phyloP scores from a whole-genome alignment of 2,329 filamentous ascomycete genomes.

The Stagonosporopsis vannaccii region DNA sequence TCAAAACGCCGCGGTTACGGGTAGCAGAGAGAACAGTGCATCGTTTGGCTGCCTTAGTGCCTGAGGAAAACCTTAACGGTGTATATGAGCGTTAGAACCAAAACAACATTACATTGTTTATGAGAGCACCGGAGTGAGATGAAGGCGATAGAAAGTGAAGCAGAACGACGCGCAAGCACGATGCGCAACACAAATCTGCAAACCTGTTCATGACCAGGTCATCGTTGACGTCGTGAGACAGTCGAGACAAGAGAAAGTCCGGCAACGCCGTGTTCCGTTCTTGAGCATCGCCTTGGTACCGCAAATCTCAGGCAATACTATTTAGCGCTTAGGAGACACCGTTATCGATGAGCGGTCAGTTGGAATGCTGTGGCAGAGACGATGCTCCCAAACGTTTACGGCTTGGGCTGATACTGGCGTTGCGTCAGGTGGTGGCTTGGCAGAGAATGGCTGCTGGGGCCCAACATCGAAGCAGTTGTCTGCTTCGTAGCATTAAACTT shows the following conservation, averaged over 20 bases:
- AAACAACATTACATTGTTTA: constrained; percentile 1
- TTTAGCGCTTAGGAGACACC: constrained; percentile 33
- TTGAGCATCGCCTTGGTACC: constrained; percentile 42
- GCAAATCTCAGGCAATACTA: constrained; percentile 29
- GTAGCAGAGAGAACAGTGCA: constrained; percentile 40
- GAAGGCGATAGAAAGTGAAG: background rate
- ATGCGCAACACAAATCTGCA: constrained; percentile 11
- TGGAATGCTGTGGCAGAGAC: constrained; percentile 37
- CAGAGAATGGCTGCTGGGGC: constrained; percentile 10
- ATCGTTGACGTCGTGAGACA: constrained; percentile 43
- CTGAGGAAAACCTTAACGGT: constrained; percentile 11
- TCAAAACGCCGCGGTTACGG: constrained; percentile 38
- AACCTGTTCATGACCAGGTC: constrained; percentile 27
- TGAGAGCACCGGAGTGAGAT: background rate
- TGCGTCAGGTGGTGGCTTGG: constrained; percentile 40
- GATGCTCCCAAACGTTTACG: constrained; percentile 41
- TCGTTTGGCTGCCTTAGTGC: constrained; percentile 22
- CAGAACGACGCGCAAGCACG: constrained; percentile 28
- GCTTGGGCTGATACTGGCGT: constrained; percentile 40
- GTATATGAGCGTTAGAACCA: constrained; percentile 11
- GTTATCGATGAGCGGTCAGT: constrained; percentile 21
- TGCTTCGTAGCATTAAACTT: constrained; percentile 17
- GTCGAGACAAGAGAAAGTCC: constrained; percentile 42
- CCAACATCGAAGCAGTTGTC: constrained; percentile 21
- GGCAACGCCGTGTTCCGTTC: constrained; percentile 42